phyloP scores from a whole-genome alignment of 1,139 yeast species.

The Taphrina betulina region DNA sequence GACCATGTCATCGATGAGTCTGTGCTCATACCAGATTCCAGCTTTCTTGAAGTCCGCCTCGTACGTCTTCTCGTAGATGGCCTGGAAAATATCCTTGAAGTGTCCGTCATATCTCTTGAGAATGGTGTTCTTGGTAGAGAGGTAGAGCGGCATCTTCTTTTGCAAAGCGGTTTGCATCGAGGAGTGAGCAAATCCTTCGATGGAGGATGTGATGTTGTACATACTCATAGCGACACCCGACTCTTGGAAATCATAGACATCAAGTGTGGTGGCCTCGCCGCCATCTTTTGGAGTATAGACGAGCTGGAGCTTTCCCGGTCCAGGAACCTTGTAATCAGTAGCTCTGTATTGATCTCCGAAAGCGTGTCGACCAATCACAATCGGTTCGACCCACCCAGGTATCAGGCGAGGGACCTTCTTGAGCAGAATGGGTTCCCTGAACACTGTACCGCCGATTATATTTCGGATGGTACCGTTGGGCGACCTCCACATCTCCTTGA shows the following conservation, averaged over 20 bases:
- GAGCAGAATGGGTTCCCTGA: constrained; percentile 93
- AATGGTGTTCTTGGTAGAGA: constrained; percentile 91
- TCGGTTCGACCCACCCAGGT: constrained; percentile 92
- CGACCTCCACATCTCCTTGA: constrained; percentile 95
- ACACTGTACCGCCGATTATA: constrained; percentile 91
- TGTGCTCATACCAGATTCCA: constrained; percentile 93
- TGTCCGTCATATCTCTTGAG: constrained; percentile 90
- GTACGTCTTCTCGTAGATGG: constrained; percentile 69
- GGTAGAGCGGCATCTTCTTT: constrained; percentile 72
- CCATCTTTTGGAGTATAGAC: constrained; percentile 71
- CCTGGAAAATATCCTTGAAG: constrained; percentile 89
- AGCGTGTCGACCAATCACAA: constrained; percentile 95
- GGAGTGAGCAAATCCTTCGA: constrained; percentile 84
- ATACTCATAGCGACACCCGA: constrained; percentile 87
- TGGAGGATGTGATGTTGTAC: constrained; percentile 94
- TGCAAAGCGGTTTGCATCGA: constrained; percentile 84
- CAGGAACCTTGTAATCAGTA: constrained; percentile 74
- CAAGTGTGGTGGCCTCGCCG: constrained; percentile 56
- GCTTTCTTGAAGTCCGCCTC: constrained; percentile 66
- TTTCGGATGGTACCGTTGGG: constrained; percentile 97
- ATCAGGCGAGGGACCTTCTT: constrained; percentile 84
- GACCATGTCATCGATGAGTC: constrained; percentile 96
- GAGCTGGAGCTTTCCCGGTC: constrained; percentile 74
- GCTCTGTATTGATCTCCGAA: constrained; percentile 97
- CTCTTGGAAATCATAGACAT: constrained; percentile 70